Base-by-base conservation (phyloP, 169 alveolate species). In the Plasmodium gallinaceum region DNA sequence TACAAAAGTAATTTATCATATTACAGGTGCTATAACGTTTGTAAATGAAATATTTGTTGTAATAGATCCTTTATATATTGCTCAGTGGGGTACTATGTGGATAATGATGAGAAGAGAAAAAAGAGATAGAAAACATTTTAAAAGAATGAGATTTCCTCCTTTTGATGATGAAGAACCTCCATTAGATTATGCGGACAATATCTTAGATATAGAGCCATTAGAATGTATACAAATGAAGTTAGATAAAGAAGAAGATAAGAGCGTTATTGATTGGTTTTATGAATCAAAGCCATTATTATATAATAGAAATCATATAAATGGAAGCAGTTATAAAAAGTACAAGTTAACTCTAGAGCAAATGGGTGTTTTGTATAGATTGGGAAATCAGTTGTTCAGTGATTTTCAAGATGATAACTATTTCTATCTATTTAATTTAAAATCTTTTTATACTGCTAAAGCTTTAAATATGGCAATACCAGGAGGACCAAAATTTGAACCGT, bases 21-120 rank as follows among this genome's bases (percentile, higher is more conserved):
- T 97, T 52, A 98, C 99, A 12, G 99, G 99, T n/a, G 99, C 99
- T 43, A 98, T 99, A 45, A 98, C 99, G 9, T 99, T 99, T 93
- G 99, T 98, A 32, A 97, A 98, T 88, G 99, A 99, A 93, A 97
- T 98, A 20, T 99, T 99, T 42, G 97, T 98, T 96, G 99, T 98
- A 9, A 98, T 98, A 61, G 99, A 99, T 90, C 99, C 99, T 0
- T 96, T 99, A 16, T 99, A 97, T 92, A 93, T 98, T 73, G 99
- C 99, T 7, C 99, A 99, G 93, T 99, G 99, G 99, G 99, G 99
- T 8, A 97, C 99, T 14, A 98, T 98, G 99, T 99, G 99, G 99
- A 98, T 98, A 26, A 97, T 98, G 99, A 99, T 99, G 99, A 96
- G 99, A 90, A 96, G 99, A 85, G 99, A 98, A 93, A 98, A 98